These are phyloP conservation scores for Diaporthe ampelina DNA, from an alignment of 2,329 filamentous ascomycete genomes.

Conservation along the genomic window DNA sequence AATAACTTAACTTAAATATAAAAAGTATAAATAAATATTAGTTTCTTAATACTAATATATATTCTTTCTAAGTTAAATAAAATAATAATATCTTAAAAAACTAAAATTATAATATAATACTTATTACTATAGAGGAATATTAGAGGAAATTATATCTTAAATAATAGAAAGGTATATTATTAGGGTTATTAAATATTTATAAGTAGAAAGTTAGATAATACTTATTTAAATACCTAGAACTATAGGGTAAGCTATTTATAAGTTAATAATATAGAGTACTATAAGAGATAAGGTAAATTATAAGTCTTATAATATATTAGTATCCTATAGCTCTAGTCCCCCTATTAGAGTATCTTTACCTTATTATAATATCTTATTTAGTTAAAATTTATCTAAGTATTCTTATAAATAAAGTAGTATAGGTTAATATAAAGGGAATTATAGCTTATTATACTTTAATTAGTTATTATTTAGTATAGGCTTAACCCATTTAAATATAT, in stretches of 20 bases:
- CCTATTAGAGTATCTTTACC: background rate
- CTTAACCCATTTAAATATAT: background rate
- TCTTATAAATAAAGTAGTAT: background rate
- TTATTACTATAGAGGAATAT: background rate
- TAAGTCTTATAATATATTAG: background rate
- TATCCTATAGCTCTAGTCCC: background rate
- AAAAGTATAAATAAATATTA: background rate
- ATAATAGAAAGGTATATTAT: background rate
- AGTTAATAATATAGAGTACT: background rate
- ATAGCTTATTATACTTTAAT: background rate
- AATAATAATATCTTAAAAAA: background rate
- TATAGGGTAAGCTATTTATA: background rate
- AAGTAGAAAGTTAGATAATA: background rate
- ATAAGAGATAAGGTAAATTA: background rate
- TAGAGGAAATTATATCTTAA: background rate
- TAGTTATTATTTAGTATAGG: background rate
- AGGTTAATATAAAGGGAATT: background rate
- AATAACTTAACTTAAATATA: background rate
- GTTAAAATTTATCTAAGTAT: background rate
- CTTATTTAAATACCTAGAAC: background rate
- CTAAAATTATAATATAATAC: background rate
- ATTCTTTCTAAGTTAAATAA: background rate
- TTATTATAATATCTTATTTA: constrained; percentile 9
- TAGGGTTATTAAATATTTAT: background rate
- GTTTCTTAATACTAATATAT: background rate